Conservation (phyloP, 2,329 filamentous ascomycete species). For the Aspergillus melleus region DNA sequence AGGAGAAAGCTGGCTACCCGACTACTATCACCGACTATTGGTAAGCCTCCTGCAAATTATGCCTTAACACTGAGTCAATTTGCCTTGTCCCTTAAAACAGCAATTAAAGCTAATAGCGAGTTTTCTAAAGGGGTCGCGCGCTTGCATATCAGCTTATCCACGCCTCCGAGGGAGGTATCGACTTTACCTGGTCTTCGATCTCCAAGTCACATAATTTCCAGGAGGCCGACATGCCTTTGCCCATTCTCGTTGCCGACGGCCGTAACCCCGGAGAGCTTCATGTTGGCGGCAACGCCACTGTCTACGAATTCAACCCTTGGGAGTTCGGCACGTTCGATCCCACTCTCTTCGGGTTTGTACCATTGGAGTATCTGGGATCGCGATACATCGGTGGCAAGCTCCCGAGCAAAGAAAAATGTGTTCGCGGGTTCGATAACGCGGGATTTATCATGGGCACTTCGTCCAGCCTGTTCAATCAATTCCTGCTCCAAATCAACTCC, state of each 20-base stretch:
- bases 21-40: slow-evolving; percentile 83
- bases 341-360: slow-evolving; percentile 67
- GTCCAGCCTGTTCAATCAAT: slow-evolving; percentile 76
- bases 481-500: slow-evolving; percentile 64
- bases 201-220: slow-evolving; percentile 59
- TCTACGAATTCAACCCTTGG: slow-evolving; percentile 74
- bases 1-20: slow-evolving; percentile 63
- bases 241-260: slow-evolving; percentile 68
- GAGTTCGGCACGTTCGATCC: slow-evolving; percentile 75
- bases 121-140: slow-evolving; percentile 15
- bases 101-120: not conserved
- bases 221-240: slow-evolving; percentile 65
- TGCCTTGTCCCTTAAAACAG: no score
- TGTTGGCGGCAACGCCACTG: slow-evolving; percentile 66
- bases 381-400: slow-evolving; percentile 65
- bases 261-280: slow-evolving; percentile 60
- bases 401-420: slow-evolving; percentile 57
- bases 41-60: slow-evolving; percentile 26
- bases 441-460: slow-evolving; percentile 83
- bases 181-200: slow-evolving; percentile 78
- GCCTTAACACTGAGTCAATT: no score
- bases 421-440: slow-evolving; percentile 77
- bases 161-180: slow-evolving; percentile 68
- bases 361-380: slow-evolving; percentile 68
- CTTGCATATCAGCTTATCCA: slow-evolving; percentile 71